Evolutionary conservation across 176 grass and related monocot species (phyloP), one percentile per base, ranked within the genome.

Genomic region (Eragrostis nindensis): DNA sequence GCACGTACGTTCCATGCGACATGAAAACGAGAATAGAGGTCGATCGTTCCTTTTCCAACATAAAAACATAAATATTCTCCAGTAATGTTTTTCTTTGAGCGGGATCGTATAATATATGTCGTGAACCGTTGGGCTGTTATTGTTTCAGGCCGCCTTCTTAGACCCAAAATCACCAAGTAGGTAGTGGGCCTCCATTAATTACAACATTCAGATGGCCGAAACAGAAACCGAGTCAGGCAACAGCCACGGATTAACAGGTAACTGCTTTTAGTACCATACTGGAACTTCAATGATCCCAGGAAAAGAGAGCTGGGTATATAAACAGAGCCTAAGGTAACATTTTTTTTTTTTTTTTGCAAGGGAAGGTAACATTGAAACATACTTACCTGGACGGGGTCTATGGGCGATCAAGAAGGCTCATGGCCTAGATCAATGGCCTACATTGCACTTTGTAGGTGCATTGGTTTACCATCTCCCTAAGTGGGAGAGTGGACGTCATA

Each of bases 401-500:
- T 54, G 52, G 52, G 52, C 7, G 52, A 54, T 54, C 52, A 54
- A n/a, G 52, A 54, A 17, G 19, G 7, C 1, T 54, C 18, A 19
- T 82, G 66, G 83, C 60, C 67, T 86, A 62, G 50, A 42, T 50
- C 25, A 74, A 56, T 50, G 67, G 24, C 2, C 13, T 24, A 25
- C 50, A 69, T 90, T 83, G 79, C 74, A 90, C 83, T 0, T 47
- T n/a, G 83, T 84, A 55, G 25, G 12, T 2, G 63, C 0, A 55
- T 73, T 84, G 64, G 59, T 38, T 11, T 88, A 88, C 71, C 77
- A 85, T 89, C 87, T 81, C 46, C 75, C 14, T 11, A 76, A 83
- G 27, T 60, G 77, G 67, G 78, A 85, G 90, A 88, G 45, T 86
- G 82, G 82, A 75, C 47, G 68, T 92, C 73, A 8, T 88, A 89